Conservation (phyloP, 495 filamentous ascomycete genomes). For the Penicillium coffeae region DNA sequence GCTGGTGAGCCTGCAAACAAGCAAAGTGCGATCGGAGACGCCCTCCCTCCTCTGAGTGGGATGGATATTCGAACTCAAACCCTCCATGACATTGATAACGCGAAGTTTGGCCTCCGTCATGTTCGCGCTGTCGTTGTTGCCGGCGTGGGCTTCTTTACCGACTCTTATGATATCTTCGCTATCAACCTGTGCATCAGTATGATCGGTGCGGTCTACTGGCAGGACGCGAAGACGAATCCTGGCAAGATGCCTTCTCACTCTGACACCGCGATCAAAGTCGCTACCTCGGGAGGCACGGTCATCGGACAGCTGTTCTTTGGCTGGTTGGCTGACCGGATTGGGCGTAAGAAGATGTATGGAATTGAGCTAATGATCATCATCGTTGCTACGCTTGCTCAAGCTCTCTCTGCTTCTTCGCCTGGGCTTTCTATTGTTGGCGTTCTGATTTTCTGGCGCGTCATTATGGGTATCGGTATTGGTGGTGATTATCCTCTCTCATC, state of each 20-base stretch:
- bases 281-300: constrained; percentile 83
- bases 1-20: constrained; percentile 37
- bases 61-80: constrained; percentile 29
- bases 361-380: constrained; percentile 87
- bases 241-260: constrained; percentile 58
- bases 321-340: constrained; percentile 71
- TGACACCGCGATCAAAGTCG: constrained; percentile 83
- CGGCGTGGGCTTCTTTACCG: constrained; percentile 84
- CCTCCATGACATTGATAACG: constrained; percentile 75
- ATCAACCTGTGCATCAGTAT: constrained; percentile 68
- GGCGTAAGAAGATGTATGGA: constrained; percentile 83
- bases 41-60: no score
- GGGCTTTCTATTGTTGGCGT: constrained; percentile 70
- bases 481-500: constrained; percentile 84
- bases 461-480: constrained; percentile 82
- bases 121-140: constrained; percentile 71
- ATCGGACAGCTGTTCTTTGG: constrained; percentile 83
- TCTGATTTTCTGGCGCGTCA: constrained; percentile 84
- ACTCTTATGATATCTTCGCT: constrained; percentile 77
- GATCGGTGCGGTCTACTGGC: constrained; percentile 72
- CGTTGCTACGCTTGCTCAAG: constrained; percentile 73
- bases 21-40: no score
- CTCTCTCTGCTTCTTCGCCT: constrained; percentile 63
- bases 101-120: constrained; percentile 73
- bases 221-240: constrained; percentile 42